A percentile compares a stretch with the other conserved stretches of the same genome.
These are phyloP conservation scores for Candida vartiovaarae DNA, from an alignment of 805 yeast species.

Conservation along the genomic window DNA sequence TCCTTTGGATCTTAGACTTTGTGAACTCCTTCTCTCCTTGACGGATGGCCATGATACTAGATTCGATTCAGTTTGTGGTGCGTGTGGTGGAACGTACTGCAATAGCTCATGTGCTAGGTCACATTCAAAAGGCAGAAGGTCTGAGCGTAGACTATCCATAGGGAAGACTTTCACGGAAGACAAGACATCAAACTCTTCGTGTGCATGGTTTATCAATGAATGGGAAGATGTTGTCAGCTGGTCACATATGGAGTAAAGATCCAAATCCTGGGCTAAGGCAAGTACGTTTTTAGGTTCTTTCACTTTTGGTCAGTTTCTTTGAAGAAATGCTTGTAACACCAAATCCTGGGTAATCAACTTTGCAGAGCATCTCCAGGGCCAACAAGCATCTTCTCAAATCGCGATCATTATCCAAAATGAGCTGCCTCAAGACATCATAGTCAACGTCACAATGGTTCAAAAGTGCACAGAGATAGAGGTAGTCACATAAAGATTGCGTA, in stretches of 20 bases:
- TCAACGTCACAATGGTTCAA: constrained; percentile 31
- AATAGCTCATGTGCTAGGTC: constrained; percentile 23
- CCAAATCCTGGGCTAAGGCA: not conserved
- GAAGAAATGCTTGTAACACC: constrained; percentile 1
- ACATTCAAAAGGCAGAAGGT: constrained; percentile 33
- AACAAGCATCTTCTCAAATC: constrained; percentile 45
- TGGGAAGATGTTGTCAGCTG: constrained; percentile 3
- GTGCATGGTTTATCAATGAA: constrained; percentile 12
- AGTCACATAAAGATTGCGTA: constrained; percentile 23
- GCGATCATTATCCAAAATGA: constrained; percentile 22
- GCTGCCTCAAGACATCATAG: constrained; percentile 21
- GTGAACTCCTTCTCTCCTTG: constrained; percentile 9
- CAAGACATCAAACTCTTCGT: constrained; percentile 27
- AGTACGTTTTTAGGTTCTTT: not conserved
- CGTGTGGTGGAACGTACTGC: constrained; percentile 4
- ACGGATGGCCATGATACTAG: constrained; percentile 1
- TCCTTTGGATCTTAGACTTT: constrained; percentile 8
- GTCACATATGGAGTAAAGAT: constrained; percentile 10
- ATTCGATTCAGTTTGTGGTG: not conserved
- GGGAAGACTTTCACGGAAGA: constrained; percentile 28
- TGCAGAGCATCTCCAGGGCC: constrained; percentile 37
- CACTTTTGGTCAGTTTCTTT: not conserved
- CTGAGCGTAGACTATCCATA: constrained; percentile 26
- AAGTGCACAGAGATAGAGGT: constrained; percentile 35
- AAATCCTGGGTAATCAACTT: not conserved